Percentiles rank a stretch among this genome's conserved stretches.
These are phyloP conservation scores for Fonsecaea monophora DNA, from an alignment of 2,329 filamentous ascomycete genomes.

Conservation along the genomic window DNA sequence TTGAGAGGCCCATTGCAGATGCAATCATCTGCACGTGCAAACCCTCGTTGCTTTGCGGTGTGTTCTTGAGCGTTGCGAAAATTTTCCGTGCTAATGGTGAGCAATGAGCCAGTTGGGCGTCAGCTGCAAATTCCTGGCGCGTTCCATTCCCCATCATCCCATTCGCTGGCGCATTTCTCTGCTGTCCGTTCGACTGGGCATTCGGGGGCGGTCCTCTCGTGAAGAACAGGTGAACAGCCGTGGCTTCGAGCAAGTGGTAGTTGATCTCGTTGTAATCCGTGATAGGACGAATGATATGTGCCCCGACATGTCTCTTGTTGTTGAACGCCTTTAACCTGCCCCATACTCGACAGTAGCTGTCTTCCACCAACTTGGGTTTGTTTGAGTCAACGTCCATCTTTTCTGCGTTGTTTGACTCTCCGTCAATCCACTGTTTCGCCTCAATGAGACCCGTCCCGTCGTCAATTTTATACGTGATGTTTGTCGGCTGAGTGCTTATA, in stretches of 20 bases:
- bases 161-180: constrained; percentile 44
- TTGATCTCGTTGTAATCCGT: constrained; percentile 89
- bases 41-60: constrained; percentile 78
- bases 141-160: constrained; percentile 46
- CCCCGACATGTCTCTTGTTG: constrained; percentile 80
- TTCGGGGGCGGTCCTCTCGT: constrained; percentile 69
- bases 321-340: constrained; percentile 84
- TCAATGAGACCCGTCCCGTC: constrained; percentile 94
- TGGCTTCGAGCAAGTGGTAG: constrained; percentile 89
- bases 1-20: constrained; percentile 67
- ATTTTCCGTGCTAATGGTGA: constrained; percentile 70
- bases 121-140: constrained; percentile 43
- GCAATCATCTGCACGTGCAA: constrained; percentile 81
- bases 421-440: constrained; percentile 84
- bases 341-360: constrained; percentile 84
- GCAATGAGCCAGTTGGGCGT: constrained; percentile 55
- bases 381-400: constrained; percentile 55
- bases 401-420: constrained; percentile 53
- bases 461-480: constrained; percentile 90
- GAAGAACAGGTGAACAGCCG: constrained; percentile 84
- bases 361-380: constrained; percentile 66
- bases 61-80: constrained; percentile 70
- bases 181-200: constrained; percentile 48
- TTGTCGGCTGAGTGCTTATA: constrained; percentile 84
- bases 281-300: constrained; percentile 80